These are phyloP conservation scores for Plasmodium reichenowi DNA, from an alignment of 169 alveolate genomes.

Conservation along the genomic window DNA sequence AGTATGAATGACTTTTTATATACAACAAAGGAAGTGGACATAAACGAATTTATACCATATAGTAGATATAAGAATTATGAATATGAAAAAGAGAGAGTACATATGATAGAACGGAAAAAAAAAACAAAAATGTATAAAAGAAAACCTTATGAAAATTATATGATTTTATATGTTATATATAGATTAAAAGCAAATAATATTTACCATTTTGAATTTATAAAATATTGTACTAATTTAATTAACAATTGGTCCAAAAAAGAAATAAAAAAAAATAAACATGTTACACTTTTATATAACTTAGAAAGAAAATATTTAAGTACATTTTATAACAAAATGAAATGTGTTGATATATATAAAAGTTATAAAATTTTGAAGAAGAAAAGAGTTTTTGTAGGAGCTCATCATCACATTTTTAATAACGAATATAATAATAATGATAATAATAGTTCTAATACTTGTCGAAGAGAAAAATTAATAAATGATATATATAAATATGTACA, in stretches of 20 bases:
- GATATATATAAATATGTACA: no score
- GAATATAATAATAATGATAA: no score
- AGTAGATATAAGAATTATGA: no score
- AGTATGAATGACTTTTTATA: no score
- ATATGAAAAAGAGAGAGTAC: neutral
- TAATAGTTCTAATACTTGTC: no score
- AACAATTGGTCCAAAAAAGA: neutral
- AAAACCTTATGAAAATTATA: conserved; percentile 13
- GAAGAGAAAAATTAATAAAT: no score
- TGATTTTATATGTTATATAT: conserved; percentile 14
- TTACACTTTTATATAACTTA: neutral
- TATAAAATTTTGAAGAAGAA: conserved; percentile 24
- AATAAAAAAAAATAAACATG: conserved; percentile 2
- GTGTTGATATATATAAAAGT: neutral
- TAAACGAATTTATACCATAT: no score
- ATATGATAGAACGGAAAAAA: neutral
- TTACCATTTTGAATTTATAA: conserved; percentile 13
- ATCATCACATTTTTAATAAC: no score
- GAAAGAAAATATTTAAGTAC: neutral
- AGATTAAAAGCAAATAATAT: neutral
- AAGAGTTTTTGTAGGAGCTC: neutral
- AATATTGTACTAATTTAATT: conserved; percentile 40
- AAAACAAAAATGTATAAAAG: neutral
- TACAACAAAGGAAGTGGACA: no score
- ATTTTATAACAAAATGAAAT: conserved; percentile 4